Evolutionary conservation across 805 yeast genomes (phyloP).

Genomic region (Candida jianshihensis): DNA sequence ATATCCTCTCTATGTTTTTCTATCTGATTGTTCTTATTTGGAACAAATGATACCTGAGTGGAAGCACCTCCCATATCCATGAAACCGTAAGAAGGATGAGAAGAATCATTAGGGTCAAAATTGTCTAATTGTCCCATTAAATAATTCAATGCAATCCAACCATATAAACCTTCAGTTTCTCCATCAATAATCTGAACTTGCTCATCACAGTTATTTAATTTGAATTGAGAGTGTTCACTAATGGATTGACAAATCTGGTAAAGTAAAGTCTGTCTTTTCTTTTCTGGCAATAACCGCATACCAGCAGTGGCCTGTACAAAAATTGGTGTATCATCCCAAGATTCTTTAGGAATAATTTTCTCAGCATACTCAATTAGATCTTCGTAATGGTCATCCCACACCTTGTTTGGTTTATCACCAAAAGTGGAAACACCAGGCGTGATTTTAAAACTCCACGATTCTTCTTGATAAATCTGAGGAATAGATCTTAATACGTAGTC

Average conservation of each 20-base stretch:
- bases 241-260: slow-evolving; percentile 54
- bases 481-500: slow-evolving; percentile 44
- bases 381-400: slow-evolving; percentile 69
- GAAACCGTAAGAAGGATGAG: slow-evolving; percentile 60
- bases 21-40: slow-evolving; percentile 54
- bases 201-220: slow-evolving; percentile 47
- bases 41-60: slow-evolving; percentile 91
- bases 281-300: slow-evolving; percentile 68
- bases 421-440: slow-evolving; percentile 81
- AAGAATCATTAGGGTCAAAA: slow-evolving; percentile 28
- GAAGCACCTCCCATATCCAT: slow-evolving; percentile 99
- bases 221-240: slow-evolving; percentile 47
- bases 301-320: slow-evolving; percentile 96
- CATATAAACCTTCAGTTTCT: slow-evolving; percentile 88
- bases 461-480: slow-evolving; percentile 58
- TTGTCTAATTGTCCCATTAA: slow-evolving; percentile 58
- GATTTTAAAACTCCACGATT: slow-evolving; percentile 65
- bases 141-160: slow-evolving; percentile 92
- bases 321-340: slow-evolving; percentile 67
- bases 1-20: slow-evolving; percentile 67
- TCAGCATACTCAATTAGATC: slow-evolving; percentile 64
- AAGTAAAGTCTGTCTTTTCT: slow-evolving; percentile 47
- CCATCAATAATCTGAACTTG: slow-evolving; percentile 89
- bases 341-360: slow-evolving; percentile 55
- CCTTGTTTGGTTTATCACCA: slow-evolving; percentile 40